Base-by-base conservation (phyloP, 2,329 filamentous ascomycete genomes). In the Pestalotiopsis sp. region DNA sequence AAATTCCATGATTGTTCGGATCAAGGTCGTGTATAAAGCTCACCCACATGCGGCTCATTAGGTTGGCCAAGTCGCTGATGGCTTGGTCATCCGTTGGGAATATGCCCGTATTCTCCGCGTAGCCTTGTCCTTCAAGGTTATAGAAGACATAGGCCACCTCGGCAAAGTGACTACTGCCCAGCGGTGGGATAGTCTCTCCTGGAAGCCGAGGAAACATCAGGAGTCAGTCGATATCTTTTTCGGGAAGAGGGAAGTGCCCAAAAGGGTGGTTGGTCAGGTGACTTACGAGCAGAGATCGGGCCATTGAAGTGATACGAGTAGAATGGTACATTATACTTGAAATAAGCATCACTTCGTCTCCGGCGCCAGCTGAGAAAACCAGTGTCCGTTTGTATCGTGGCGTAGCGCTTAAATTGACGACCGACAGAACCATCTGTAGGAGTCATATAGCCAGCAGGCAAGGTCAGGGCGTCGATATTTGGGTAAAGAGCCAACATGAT, bases 191-290 rank as follows among this genome's bases (percentile, higher is more conserved):
- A 1, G 41, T 49, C 4, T 49, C 41, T n/a, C 41, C 41, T 49
- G 41, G 13, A 49, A 36, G 41, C 13, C n/a, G 3, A 14, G 2
- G 41, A 49, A 49, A 14, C 0, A 14, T 14, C 14, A 5, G 4
- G 13, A 1, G n/a, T n/a, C n/a, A 49, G 4, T 49, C 0, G 4
- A 49, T 2, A 3, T 5, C 2, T 1, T 1, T 49, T n/a, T 14
- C 13, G 0, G 2, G 14, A 4, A 1, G 1, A 7, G 4, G 2
- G 41, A n/a, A 2, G 1, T 23, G 23, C 23, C 23, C 23, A 14
- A 41, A 41, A 41, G 1, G 11, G 11, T 41, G 39, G 14, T 1
- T 14, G 14, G n/a, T 4, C 0, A 6, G 1, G 7, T n/a, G 2
- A 5, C 14, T 5, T 6, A 49, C 14, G 14, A 49, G 41, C 41